A percentile compares a stretch with the other conserved stretches of the same genome.
phyloP scores from a whole-genome alignment of 371 early-diverging fungal genomes.

The Coemansia linderi region DNA sequence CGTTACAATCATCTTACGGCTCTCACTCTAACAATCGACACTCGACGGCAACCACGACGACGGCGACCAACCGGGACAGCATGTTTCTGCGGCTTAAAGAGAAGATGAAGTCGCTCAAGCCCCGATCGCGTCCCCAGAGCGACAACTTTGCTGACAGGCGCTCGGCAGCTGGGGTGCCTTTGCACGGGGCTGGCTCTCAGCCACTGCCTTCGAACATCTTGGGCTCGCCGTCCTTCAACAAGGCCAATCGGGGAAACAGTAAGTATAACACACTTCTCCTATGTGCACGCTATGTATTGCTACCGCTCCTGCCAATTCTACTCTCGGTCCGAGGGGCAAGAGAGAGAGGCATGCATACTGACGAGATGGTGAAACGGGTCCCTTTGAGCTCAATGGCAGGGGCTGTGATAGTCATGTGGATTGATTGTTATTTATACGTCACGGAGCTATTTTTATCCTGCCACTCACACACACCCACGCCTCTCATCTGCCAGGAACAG shows the following conservation, averaged over 20 bases:
- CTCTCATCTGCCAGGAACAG: not conserved
- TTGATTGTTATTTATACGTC: constrained; percentile 1
- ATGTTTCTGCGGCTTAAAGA: constrained; percentile 51
- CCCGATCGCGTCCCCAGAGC: constrained; percentile 48
- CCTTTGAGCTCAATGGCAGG: not conserved
- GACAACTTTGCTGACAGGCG: constrained; percentile 39
- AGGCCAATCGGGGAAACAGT: constrained; percentile 26
- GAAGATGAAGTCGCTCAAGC: constrained; percentile 47
- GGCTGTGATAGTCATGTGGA: not conserved
- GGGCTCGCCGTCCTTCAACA: constrained; percentile 28
- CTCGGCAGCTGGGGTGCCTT: constrained; percentile 3
- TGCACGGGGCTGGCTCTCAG: constrained; percentile 6
- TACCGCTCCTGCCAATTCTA: not conserved
- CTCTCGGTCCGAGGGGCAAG: not conserved
- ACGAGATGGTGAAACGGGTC: not conserved
- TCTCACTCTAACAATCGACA: constrained; percentile 21
- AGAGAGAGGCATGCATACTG: not conserved
- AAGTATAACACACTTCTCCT: constrained; percentile 12
- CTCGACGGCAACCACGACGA: constrained; percentile 29
- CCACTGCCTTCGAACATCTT: not conserved
- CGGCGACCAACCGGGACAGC: constrained; percentile 42
- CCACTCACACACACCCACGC: not conserved
- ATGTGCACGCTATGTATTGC: not conserved
- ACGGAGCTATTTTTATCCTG: constrained; percentile 5
- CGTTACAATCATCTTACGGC: constrained; percentile 1